Conservation (phyloP, 2,329 filamentous ascomycete species). For the Penicillium glabrum region DNA sequence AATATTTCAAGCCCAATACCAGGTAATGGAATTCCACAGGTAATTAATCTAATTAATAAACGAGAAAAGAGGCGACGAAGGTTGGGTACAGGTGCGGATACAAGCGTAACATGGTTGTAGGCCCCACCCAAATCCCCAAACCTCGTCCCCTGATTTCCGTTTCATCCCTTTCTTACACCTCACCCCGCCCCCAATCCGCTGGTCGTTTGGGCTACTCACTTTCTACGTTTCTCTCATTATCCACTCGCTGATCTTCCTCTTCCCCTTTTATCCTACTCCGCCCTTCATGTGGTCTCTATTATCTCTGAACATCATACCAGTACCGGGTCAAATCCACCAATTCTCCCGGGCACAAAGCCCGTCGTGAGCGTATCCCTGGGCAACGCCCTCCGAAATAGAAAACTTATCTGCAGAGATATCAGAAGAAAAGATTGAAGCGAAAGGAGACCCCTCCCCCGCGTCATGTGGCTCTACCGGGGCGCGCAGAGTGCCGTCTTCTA, state of each 20-base stretch:
- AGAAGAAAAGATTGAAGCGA: slow-evolving; percentile 2
- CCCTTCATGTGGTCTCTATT: slow-evolving; percentile 37
- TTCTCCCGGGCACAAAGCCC: slow-evolving; percentile 23
- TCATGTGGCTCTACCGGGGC: slow-evolving; percentile 51
- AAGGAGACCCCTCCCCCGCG: slow-evolving; percentile 11
- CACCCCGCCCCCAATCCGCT: slow-evolving; percentile 10
- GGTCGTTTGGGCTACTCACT: slow-evolving; percentile 14
- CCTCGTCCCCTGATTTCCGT: not conserved
- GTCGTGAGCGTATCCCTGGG: slow-evolving; percentile 17
- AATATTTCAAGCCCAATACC: not conserved
- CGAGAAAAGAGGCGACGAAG: not conserved
- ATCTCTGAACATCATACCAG: slow-evolving; percentile 23
- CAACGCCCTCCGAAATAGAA: not conserved
- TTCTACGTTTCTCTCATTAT: not conserved
- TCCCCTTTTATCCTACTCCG: slow-evolving; percentile 16
- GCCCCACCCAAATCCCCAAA: not conserved
- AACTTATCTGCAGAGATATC: not conserved
- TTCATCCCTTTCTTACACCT: slow-evolving; percentile 1
- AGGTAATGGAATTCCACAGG: not conserved
- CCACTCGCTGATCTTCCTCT: not conserved
- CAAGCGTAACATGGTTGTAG: not conserved
- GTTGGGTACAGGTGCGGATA: not conserved
- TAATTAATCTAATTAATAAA: not conserved
- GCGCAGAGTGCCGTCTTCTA: slow-evolving; percentile 53
- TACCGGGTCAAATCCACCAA: slow-evolving; percentile 23